These are phyloP conservation scores for Martiniozyma asiatica DNA, from an alignment of 1,139 yeast species.

Conservation along the genomic window DNA sequence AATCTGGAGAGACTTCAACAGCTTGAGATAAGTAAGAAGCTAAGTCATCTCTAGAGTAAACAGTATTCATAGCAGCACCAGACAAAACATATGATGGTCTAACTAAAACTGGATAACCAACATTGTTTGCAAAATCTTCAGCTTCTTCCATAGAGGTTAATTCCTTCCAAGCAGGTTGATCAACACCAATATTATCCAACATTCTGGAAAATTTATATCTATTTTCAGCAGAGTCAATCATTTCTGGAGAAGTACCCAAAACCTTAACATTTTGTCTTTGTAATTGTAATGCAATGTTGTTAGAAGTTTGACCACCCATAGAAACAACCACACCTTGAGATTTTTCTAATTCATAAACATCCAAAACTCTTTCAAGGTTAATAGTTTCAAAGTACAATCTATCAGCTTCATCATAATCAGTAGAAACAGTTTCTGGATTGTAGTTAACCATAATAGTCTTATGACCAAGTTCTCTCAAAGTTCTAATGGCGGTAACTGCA, in stretches of 20 bases:
- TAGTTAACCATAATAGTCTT: constrained; percentile 96
- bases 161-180: constrained; percentile 99
- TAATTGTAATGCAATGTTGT: constrained; percentile 87
- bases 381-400: constrained; percentile 93
- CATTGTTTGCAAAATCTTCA: constrained; percentile 81
- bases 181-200: constrained; percentile 94
- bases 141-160: constrained; percentile 91
- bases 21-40: constrained; percentile 87
- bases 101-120: constrained; percentile 88
- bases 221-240: constrained; percentile 97
- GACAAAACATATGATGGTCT: constrained; percentile 96
- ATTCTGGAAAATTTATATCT: constrained; percentile 96
- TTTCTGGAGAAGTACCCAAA: constrained; percentile 94
- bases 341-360: constrained; percentile 86
- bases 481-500: constrained; percentile 94
- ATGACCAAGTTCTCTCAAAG: constrained; percentile 74
- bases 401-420: constrained; percentile 98
- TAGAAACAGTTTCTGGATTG: constrained; percentile 96
- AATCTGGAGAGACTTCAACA: constrained; percentile 93
- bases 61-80: constrained; percentile 99
- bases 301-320: constrained; percentile 98
- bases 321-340: constrained; percentile 90
- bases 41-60: constrained; percentile 79
- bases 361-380: constrained; percentile 88
- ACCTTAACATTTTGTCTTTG: constrained; percentile 94